Conservation (phyloP, 768 basidiomycete species). For the Boletales sp. region DNA sequence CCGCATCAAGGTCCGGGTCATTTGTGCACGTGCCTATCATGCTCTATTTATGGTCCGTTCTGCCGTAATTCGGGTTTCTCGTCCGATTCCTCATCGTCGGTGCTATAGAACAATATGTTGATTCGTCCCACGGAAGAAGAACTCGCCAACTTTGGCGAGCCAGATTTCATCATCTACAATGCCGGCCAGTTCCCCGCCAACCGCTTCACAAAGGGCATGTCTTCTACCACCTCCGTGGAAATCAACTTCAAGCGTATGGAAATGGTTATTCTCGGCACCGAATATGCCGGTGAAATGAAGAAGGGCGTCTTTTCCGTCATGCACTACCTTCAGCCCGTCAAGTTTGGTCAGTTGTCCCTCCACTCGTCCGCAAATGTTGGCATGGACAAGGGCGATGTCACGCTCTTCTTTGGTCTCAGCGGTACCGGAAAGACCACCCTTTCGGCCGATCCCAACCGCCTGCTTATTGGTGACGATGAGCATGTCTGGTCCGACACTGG, state of each 20-base stretch:
- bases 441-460: slow-evolving; percentile 90
- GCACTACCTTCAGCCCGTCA: slow-evolving; percentile 99
- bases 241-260: slow-evolving; percentile 99
- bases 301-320: slow-evolving; percentile 99
- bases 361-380: slow-evolving; percentile 99
- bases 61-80: slow-evolving; percentile 6
- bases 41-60: slow-evolving; percentile 90
- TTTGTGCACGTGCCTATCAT: slow-evolving; percentile 97
- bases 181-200: slow-evolving; percentile 99
- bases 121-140: slow-evolving; percentile 97
- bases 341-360: slow-evolving; percentile 94
- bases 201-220: slow-evolving; percentile 99
- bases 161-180: slow-evolving; percentile 99
- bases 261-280: slow-evolving; percentile 99
- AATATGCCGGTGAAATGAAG: slow-evolving; percentile 99
- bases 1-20: slow-evolving; percentile 99
- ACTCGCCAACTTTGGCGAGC: slow-evolving; percentile 90
- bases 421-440: slow-evolving; percentile 99
- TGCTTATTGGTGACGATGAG: slow-evolving; percentile 98
- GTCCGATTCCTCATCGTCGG: slow-evolving; percentile 1
- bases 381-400: slow-evolving; percentile 83
- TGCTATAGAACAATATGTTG: slow-evolving; percentile 90
- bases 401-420: slow-evolving; percentile 97
- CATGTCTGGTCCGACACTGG: slow-evolving; percentile 99
- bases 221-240: slow-evolving; percentile 96